These are phyloP conservation scores for Sabuloglossum arenarium DNA, from an alignment of 495 filamentous ascomycete genomes.

Conservation along the genomic window DNA sequence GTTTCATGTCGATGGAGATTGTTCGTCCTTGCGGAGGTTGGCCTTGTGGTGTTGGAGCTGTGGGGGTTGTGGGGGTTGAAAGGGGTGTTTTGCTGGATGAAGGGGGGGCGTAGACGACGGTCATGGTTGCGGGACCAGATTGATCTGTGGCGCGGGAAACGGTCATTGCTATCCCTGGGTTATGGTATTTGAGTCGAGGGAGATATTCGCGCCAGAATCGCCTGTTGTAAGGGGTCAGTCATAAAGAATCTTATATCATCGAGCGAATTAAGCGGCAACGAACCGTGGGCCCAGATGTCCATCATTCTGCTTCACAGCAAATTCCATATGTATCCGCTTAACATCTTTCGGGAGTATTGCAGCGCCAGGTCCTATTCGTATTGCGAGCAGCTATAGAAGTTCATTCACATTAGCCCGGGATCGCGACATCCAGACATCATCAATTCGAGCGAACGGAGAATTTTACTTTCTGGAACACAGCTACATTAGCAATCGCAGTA, in stretches of 20 bases:
- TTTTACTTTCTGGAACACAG: conserved; percentile 17
- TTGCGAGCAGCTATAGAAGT: conserved; percentile 38
- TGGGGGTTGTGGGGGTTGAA: conserved; percentile 10
- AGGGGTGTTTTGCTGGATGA: conserved; percentile 10
- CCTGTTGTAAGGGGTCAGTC: conserved; percentile 16
- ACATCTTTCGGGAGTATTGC: conserved; percentile 61
- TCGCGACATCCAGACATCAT: background rate
- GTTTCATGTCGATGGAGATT: conserved; percentile 40
- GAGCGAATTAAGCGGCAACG: conserved; percentile 2
- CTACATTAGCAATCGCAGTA: conserved; percentile 1
- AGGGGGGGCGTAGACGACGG: conserved; percentile 42
- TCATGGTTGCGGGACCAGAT: conserved; percentile 40
- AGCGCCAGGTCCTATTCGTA: conserved; percentile 64
- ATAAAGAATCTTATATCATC: background rate
- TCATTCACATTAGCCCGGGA: background rate
- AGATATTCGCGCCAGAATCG: conserved; percentile 79
- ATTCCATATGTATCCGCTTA: conserved; percentile 65
- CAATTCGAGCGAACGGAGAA: background rate
- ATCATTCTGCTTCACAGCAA: conserved; percentile 38
- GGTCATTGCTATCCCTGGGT: conserved; percentile 65
- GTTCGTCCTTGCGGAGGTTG: conserved; percentile 21
- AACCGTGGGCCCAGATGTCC: conserved; percentile 71
- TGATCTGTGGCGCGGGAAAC: conserved; percentile 43
- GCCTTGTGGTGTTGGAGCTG: conserved; percentile 18
- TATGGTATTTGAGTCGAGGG: conserved; percentile 81